phyloP scores from a whole-genome alignment of 345 rosid species.

The Gossypium arboreum region DNA sequence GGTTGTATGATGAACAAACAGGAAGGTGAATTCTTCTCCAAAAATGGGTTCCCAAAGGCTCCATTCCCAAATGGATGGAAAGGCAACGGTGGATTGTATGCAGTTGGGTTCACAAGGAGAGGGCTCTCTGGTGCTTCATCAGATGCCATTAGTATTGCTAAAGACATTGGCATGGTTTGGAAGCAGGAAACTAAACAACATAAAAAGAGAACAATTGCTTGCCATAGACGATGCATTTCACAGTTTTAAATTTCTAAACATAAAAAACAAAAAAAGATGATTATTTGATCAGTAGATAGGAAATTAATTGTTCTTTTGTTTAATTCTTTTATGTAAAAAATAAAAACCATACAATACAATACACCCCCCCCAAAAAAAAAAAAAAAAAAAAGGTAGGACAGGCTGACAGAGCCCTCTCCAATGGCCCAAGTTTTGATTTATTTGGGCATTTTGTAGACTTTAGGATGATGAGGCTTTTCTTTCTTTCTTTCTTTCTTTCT shows the following conservation, averaged over 20 bases:
- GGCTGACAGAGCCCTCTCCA: conserved; percentile 52
- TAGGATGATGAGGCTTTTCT: conserved; percentile 58
- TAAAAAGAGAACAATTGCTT: conserved; percentile 39
- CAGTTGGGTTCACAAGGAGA: conserved; percentile 90
- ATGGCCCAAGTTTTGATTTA: conserved; percentile 41
- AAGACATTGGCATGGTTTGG: conserved; percentile 79
- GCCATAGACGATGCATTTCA: conserved; percentile 69
- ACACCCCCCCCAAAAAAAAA: not conserved
- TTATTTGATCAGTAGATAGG: not conserved
- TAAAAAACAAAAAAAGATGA: not conserved
- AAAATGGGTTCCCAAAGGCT: conserved; percentile 61
- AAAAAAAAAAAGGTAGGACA: conserved; percentile 15
- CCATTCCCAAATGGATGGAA: conserved; percentile 82
- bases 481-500: conserved; percentile 18
- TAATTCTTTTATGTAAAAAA: conserved; percentile 9
- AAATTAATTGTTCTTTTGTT: not conserved
- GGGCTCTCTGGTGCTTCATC: conserved; percentile 83
- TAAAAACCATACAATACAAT: conserved; percentile 11
- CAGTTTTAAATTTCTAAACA: conserved; percentile 32
- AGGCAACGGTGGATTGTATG: conserved; percentile 73
- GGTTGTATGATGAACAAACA: conserved; percentile 23
- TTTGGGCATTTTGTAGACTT: conserved; percentile 46
- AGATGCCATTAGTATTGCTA: conserved; percentile 67
- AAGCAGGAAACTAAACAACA: conserved; percentile 68
- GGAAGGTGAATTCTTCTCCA: conserved; percentile 78